phyloP scores from a whole-genome alignment of 805 yeast genomes.

The Grigorovia transvaalensis region DNA sequence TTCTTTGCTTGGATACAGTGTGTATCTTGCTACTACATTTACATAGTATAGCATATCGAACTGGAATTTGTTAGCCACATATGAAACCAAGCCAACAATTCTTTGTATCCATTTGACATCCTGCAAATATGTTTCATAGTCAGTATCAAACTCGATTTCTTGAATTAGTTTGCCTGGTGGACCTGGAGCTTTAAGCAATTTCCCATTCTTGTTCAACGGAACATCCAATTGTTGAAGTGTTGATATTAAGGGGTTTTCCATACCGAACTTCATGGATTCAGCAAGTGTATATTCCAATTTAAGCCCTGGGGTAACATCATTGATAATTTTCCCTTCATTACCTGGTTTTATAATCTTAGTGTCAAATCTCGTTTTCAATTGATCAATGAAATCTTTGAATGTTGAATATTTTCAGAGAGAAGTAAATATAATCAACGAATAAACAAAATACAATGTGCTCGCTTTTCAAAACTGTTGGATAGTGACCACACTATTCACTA shows the following conservation, averaged over 20 bases:
- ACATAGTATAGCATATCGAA: background rate
- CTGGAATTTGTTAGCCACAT: no score
- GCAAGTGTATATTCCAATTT: background rate
- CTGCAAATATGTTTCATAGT: no score
- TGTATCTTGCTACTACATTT: background rate
- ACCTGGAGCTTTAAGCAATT: background rate
- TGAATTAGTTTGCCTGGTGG: background rate
- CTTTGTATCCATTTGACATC: no score
- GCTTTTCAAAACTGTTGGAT: no score
- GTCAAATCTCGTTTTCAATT: slow-evolving; percentile 5
- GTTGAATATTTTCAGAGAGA: slow-evolving; percentile 1
- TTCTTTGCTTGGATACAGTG: slow-evolving; percentile 3
- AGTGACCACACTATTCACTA: no score
- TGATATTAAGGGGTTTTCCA: slow-evolving; percentile 3
- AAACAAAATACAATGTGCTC: slow-evolving; percentile 2
- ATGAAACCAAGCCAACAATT: no score
- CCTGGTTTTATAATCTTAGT: slow-evolving; percentile 8
- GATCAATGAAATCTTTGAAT: background rate
- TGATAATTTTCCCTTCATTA: background rate
- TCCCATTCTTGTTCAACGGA: background rate
- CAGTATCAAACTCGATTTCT: background rate
- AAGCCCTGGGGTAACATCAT: background rate
- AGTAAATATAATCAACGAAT: slow-evolving; percentile 10
- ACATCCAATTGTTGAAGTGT: background rate
- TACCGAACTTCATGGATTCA: slow-evolving; percentile 5